A percentile compares a stretch with the other conserved stretches of the same genome.
These are phyloP conservation scores for Dioscorea alata DNA, from an alignment of 106 monocot species.

Conservation along the genomic window DNA sequence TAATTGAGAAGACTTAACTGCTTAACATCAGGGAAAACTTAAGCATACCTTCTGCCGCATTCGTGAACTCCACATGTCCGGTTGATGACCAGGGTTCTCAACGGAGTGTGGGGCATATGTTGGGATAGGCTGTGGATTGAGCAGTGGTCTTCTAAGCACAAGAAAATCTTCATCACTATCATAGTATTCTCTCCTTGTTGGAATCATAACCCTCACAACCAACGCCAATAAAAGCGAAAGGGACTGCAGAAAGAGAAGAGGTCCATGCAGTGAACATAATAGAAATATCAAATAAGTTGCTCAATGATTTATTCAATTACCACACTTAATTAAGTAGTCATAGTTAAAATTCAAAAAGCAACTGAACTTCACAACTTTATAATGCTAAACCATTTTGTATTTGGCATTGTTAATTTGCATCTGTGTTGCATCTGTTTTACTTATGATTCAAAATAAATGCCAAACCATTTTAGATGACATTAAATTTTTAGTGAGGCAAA, in stretches of 20 bases:
- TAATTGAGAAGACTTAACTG: too few relatives aligned
- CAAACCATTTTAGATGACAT: too few relatives aligned
- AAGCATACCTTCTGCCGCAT: constrained; percentile 37
- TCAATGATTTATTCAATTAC: background rate
- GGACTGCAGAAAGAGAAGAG: constrained; percentile 17
- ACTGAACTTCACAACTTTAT: background rate
- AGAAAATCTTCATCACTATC: constrained; percentile 56
- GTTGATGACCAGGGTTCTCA: constrained; percentile 22
- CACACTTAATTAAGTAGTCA: background rate
- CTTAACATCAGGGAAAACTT: too few relatives aligned
- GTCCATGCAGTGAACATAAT: background rate
- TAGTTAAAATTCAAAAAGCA: background rate
- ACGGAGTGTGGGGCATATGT: constrained; percentile 13
- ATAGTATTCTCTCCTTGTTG: constrained; percentile 25
- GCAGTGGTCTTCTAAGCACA: constrained; percentile 34
- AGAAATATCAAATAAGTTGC: background rate
- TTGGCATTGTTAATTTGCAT: too few relatives aligned
- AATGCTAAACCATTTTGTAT: background rate
- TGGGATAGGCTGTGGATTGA: constrained; percentile 26
- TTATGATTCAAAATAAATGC: too few relatives aligned
- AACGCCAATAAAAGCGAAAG: constrained; percentile 43
- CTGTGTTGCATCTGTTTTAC: too few relatives aligned
- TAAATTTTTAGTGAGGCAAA: too few relatives aligned
- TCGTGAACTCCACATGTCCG: constrained; percentile 35
- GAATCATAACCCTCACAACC: constrained; percentile 32